Percentiles rank a stretch among this genome's conserved stretches.
Conservation (phyloP, 805 yeast genomes). For the Groenewaldozyma tartarivorans region DNA sequence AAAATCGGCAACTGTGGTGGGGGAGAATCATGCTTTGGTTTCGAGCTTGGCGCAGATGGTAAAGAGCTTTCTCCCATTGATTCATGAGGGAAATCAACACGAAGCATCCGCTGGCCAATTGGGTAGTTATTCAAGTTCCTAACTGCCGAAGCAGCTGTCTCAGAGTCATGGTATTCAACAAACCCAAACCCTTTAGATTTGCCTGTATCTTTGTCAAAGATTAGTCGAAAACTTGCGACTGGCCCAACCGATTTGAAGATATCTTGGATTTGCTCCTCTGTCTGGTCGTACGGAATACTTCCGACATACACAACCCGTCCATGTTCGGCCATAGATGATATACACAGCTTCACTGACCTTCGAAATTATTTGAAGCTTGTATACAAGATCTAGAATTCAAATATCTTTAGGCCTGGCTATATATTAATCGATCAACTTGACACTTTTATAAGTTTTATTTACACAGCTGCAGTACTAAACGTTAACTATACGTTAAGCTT, state of each 20-base stretch:
- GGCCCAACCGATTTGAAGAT: constrained; percentile 86
- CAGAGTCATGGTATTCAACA: constrained; percentile 71
- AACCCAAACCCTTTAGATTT: constrained; percentile 86
- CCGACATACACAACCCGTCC: constrained; percentile 58
- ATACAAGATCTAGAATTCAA: too few relatives aligned
- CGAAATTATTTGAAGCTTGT: too few relatives aligned
- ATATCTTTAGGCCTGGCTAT: too few relatives aligned
- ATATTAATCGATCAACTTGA: too few relatives aligned
- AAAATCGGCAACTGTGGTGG: constrained; percentile 17
- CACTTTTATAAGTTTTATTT: too few relatives aligned
- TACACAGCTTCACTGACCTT: too few relatives aligned
- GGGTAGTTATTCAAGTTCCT: constrained; percentile 74
- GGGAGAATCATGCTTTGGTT: background rate
- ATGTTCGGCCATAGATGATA: background rate
- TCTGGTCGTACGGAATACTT: constrained; percentile 83
- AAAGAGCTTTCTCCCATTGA: constrained; percentile 25
- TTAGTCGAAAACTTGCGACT: constrained; percentile 59
- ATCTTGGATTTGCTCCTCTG: constrained; percentile 87
- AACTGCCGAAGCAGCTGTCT: constrained; percentile 85
- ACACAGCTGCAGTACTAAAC: too few relatives aligned
- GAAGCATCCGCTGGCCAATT: constrained; percentile 60
- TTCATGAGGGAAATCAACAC: constrained; percentile 67
- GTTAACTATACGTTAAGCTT: too few relatives aligned
- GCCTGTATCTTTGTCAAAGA: constrained; percentile 71
- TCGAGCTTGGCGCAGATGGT: background rate